Evolutionary conservation across 2,329 filamentous ascomycete genomes (phyloP).

Genomic region (Talaromyces sp.): DNA sequence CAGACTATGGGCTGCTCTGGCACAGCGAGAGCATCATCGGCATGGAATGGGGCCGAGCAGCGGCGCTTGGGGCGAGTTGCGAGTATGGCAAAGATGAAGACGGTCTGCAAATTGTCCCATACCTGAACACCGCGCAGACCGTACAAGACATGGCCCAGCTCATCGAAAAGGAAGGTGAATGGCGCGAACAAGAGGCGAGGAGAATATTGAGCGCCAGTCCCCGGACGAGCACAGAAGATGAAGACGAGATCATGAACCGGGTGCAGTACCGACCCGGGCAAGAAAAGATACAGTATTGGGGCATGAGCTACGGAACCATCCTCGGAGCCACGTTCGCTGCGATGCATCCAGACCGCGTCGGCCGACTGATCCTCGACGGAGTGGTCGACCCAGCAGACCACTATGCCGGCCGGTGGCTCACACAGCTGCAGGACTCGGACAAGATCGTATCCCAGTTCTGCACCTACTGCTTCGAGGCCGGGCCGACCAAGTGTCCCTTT

Average conservation of each 20-base stretch:
- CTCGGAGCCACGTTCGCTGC: constrained; percentile 36
- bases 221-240: neutral
- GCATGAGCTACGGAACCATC: constrained; percentile 29
- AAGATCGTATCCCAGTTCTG: constrained; percentile 3
- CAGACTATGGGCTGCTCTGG: constrained; percentile 2
- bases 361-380: constrained; percentile 14
- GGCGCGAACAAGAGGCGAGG: neutral
- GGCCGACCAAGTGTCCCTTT: constrained; percentile 1
- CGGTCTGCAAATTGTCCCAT: neutral
- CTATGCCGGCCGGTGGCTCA: constrained; percentile 1
- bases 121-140: neutral
- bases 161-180: constrained; percentile 1
- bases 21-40: constrained; percentile 5
- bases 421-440: constrained; percentile 3
- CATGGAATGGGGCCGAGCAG: neutral
- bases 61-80: neutral
- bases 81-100: neutral
- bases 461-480: neutral
- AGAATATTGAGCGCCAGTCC: neutral
- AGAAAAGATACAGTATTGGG: constrained; percentile 4
- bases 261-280: neutral
- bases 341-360: constrained; percentile 29
- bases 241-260: neutral
- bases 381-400: constrained; percentile 13
- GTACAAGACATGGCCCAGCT: neutral